These are phyloP conservation scores for Paramyrothecium sp. DNA, from an alignment of 2,329 filamentous ascomycete species.

Conservation along the genomic window DNA sequence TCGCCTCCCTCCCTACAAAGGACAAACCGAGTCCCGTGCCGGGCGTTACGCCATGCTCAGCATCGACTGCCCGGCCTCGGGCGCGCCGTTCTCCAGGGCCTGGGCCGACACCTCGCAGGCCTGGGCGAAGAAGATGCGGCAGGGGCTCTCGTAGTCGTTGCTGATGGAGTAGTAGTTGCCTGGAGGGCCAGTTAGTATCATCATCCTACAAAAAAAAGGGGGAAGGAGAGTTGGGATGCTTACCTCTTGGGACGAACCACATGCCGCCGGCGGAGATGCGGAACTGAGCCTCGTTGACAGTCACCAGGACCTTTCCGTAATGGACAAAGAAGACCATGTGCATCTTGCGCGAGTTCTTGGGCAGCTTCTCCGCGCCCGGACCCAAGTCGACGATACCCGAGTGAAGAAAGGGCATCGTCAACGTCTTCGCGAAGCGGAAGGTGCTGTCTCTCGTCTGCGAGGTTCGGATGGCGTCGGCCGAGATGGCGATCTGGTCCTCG, in stretches of 20 bases:
- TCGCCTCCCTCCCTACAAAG: neutral
- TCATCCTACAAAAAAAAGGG: neutral
- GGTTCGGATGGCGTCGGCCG: slow-evolving; percentile 54
- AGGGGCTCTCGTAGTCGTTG: slow-evolving; percentile 71
- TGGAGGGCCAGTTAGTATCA: slow-evolving; percentile 34
- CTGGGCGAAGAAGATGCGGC: slow-evolving; percentile 89
- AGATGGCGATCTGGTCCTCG: slow-evolving; percentile 57
- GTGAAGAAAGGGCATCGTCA: slow-evolving; percentile 82
- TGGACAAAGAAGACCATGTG: slow-evolving; percentile 96
- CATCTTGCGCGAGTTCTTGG: slow-evolving; percentile 93
- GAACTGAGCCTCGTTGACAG: slow-evolving; percentile 73
- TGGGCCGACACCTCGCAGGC: slow-evolving; percentile 60
- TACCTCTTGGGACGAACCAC: slow-evolving; percentile 94
- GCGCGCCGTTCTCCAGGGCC: slow-evolving; percentile 16
- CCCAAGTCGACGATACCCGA: slow-evolving; percentile 88
- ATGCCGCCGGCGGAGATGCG: slow-evolving; percentile 83
- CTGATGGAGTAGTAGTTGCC: slow-evolving; percentile 92
- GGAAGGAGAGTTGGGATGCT: slow-evolving; percentile 30
- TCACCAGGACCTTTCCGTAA: slow-evolving; percentile 77
- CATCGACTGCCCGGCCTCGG: slow-evolving; percentile 13
- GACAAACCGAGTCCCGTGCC: too few species aligned
- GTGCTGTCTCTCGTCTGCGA: slow-evolving; percentile 61
- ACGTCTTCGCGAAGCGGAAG: slow-evolving; percentile 87
- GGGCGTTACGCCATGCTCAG: neutral
- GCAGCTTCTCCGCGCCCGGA: slow-evolving; percentile 76